phyloP scores from a whole-genome alignment of 2,329 filamentous ascomycete genomes.

The Beauveria asiatica region DNA sequence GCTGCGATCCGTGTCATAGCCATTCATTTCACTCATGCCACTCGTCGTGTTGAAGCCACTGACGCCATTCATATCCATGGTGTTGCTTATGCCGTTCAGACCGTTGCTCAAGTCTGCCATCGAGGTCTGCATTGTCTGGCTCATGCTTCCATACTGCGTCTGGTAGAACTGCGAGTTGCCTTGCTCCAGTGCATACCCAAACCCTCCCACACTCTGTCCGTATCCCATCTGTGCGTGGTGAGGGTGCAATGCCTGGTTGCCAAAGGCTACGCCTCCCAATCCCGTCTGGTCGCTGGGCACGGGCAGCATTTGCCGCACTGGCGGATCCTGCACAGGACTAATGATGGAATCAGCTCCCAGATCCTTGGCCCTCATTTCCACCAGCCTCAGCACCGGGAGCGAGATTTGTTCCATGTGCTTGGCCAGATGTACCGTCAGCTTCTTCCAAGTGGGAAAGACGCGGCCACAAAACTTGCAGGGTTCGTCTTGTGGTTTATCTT shows the following conservation, averaged over 20 bases:
- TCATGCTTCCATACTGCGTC: slow-evolving; percentile 21
- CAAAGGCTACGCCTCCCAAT: not conserved
- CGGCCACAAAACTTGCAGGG: slow-evolving; percentile 83
- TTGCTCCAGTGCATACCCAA: not conserved
- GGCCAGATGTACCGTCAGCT: slow-evolving; percentile 83
- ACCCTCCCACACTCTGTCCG: not conserved
- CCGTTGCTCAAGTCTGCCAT: slow-evolving; percentile 13
- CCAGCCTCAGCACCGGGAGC: slow-evolving; percentile 63
- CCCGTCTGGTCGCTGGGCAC: slow-evolving; percentile 17
- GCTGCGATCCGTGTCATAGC: slow-evolving; percentile 16
- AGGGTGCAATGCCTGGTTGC: slow-evolving; percentile 3
- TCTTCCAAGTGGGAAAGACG: slow-evolving; percentile 78
- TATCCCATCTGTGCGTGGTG: slow-evolving; percentile 6
- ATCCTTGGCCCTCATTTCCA: slow-evolving; percentile 36
- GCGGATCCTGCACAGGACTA: slow-evolving; percentile 55
- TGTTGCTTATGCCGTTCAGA: not conserved
- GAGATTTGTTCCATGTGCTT: slow-evolving; percentile 93
- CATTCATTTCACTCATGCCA: slow-evolving; percentile 1
- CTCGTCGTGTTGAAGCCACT: slow-evolving; percentile 19
- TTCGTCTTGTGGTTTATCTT: slow-evolving; percentile 59
- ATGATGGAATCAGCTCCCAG: slow-evolving; percentile 56
- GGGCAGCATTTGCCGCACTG: slow-evolving; percentile 28
- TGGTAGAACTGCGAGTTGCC: slow-evolving; percentile 18
- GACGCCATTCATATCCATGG: not conserved
- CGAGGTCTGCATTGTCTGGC: slow-evolving; percentile 18